Base-by-base conservation (phyloP, 2,329 filamentous ascomycete species). In the Leptographium radiaticola region DNA sequence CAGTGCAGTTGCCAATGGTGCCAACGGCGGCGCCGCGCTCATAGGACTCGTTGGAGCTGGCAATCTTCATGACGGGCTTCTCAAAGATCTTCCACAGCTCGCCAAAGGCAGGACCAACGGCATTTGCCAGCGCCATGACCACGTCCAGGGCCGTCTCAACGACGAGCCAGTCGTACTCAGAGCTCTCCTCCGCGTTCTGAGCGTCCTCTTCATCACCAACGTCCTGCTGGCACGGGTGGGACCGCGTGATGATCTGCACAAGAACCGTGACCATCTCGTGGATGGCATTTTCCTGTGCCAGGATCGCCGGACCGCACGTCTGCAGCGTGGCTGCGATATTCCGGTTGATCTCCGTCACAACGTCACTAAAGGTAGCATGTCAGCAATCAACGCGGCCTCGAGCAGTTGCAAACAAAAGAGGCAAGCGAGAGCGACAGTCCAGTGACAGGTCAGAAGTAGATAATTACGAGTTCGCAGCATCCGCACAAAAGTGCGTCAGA, bases 81-180 rank as follows among this genome's bases (percentile, higher is more conserved):
- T 95, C 87, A 61, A 96, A 95, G 62, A 95, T 83, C 76, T 95
- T 94, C 89, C 89, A 97, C 58, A 96, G 75, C 73, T 95, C 86
- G 54, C 78, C 77, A 63, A 96, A 97, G 61, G 83, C 81, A 25
- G 78, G 68, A 42, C 93, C 93, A 15, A 97, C 81, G 36, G 89
- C 89, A 48, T 82, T 81, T 20, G 90, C 84, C 43, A 97, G 79
- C 40, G 87, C 89, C 51, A 89, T 88, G 51, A 96, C 76, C 48
- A 95, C 89, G 60, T 97, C 93, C 53, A 97, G 80, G 39, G 89
- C 90, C 11, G 89, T 95, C 72, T 98, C 93, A 53, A 97, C 86
- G 51, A 95, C 85, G 18, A 96, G 80, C 93, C 93, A 97, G 74
- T 97, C 93, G 64, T 95, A 95, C 72, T 98, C 93, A 2, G 91